Evolutionary conservation across 495 filamentous ascomycete genomes (phyloP).

Genomic region (Acidomyces sp.): DNA sequence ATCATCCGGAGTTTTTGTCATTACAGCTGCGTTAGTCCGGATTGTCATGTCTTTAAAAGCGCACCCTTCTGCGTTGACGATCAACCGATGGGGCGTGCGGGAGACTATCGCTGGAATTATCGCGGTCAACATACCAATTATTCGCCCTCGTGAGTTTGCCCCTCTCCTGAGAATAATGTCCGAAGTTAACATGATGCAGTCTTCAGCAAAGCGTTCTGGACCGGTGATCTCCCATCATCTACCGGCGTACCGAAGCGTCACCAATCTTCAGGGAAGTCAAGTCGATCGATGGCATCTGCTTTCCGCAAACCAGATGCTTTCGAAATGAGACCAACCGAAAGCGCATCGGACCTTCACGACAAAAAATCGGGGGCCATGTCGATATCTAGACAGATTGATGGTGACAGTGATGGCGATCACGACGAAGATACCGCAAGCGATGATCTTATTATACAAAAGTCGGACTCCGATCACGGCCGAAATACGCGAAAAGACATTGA

Average conservation of each 20-base stretch:
- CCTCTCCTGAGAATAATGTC: not conserved
- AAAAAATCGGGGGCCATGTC: not conserved
- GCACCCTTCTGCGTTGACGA: constrained; percentile 1
- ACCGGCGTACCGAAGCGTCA: not conserved
- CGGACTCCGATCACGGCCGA: no score
- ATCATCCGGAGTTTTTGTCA: constrained; percentile 6
- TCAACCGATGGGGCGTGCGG: constrained; percentile 5
- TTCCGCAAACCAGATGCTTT: not conserved
- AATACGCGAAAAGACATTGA: not conserved
- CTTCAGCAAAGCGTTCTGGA: not conserved
- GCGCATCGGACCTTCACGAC: not conserved
- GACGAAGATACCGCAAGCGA: not conserved
- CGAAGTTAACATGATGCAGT: not conserved
- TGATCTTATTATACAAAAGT: not conserved
- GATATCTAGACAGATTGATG: not conserved
- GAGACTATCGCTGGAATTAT: not conserved
- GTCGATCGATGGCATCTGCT: not conserved
- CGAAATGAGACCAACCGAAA: not conserved
- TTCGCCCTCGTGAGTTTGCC: not conserved
- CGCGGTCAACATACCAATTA: not conserved
- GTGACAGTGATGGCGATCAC: not conserved
- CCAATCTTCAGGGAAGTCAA: not conserved
- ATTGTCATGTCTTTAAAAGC: not conserved
- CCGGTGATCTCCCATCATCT: not conserved
- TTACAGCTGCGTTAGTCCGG: constrained; percentile 2